Conservation (phyloP, 345 rosid species). For the Mangifera indica region DNA sequence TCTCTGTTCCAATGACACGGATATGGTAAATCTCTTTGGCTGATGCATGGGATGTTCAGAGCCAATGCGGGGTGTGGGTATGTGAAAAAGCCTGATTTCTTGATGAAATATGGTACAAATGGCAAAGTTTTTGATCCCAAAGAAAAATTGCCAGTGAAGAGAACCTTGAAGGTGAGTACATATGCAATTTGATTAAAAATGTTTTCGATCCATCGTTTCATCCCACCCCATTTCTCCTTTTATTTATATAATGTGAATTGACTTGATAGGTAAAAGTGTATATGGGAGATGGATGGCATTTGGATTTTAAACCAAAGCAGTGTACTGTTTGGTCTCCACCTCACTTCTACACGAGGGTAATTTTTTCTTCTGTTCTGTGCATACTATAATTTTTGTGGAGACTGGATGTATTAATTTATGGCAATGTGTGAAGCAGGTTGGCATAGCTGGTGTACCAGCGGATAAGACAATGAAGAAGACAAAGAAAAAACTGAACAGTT, state of each 20-base stretch:
- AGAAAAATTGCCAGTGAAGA: conserved; percentile 38
- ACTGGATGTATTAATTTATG: neutral
- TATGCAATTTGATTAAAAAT: neutral
- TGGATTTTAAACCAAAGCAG: conserved; percentile 45
- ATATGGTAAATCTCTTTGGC: conserved; percentile 67
- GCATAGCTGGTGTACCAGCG: conserved; percentile 65
- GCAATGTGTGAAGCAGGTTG: conserved; percentile 39
- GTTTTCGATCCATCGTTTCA: neutral
- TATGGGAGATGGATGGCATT: conserved; percentile 72
- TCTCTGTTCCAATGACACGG: conserved; percentile 37
- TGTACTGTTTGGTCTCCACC: conserved; percentile 62
- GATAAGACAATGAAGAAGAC: conserved; percentile 62
- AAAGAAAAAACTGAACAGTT: conserved; percentile 50
- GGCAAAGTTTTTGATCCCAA: conserved; percentile 48
- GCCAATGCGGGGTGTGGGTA: conserved; percentile 74
- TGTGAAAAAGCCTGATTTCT: conserved; percentile 63
- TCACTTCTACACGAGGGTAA: conserved; percentile 63
- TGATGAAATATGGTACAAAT: conserved; percentile 34
- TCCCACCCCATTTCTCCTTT: neutral
- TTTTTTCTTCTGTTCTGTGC: neutral
- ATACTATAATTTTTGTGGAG: neutral
- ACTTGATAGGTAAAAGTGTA: conserved; percentile 52
- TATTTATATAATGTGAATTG: neutral
- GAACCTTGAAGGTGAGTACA: conserved; percentile 44
- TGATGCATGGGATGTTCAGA: conserved; percentile 81